Percentiles rank a stretch among this genome's conserved stretches.
Conservation (phyloP, 805 yeast genomes). For the Helenozyma baotianmanensis region DNA sequence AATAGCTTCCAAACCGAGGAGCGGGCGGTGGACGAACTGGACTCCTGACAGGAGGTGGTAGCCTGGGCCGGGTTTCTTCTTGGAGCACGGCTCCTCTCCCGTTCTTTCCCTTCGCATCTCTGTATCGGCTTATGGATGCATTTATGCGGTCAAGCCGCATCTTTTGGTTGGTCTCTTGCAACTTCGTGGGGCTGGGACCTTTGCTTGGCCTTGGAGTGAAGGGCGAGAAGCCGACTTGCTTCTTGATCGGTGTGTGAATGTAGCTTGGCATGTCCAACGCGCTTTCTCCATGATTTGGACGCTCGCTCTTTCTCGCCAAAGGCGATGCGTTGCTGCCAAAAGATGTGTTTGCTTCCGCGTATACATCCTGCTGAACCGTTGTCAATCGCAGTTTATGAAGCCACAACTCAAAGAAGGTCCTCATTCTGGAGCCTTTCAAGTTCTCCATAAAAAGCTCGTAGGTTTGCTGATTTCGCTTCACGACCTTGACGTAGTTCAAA, state of each 20-base stretch:
- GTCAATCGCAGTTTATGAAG: constrained; percentile 19
- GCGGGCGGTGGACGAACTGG: constrained; percentile 8
- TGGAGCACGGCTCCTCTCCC: background rate
- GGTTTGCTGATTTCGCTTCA: constrained; percentile 31
- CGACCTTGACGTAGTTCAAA: constrained; percentile 29
- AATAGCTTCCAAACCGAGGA: constrained; percentile 5
- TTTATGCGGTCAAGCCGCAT: constrained; percentile 29
- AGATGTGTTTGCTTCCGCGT: constrained; percentile 17
- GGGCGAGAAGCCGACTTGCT: constrained; percentile 18
- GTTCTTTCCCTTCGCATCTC: constrained; percentile 11
- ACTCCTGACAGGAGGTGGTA: background rate
- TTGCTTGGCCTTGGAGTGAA: constrained; percentile 18
- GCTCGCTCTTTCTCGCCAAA: constrained; percentile 21
- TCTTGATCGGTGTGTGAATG: constrained; percentile 33
- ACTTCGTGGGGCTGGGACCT: constrained; percentile 31
- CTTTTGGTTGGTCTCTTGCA: constrained; percentile 37
- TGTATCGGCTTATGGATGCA: constrained; percentile 31
- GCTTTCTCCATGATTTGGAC: constrained; percentile 1
- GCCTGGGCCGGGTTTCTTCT: constrained; percentile 3
- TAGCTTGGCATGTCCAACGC: constrained; percentile 15
- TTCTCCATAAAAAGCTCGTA: constrained; percentile 30
- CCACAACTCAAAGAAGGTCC: constrained; percentile 37
- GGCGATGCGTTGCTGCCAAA: constrained; percentile 29
- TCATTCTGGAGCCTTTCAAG: constrained; percentile 25
- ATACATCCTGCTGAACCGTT: constrained; percentile 4